A percentile compares a stretch with the other conserved stretches of the same genome.
Conservation (phyloP, 768 basidiomycete genomes). For the Xerocomellus dryophilus region DNA sequence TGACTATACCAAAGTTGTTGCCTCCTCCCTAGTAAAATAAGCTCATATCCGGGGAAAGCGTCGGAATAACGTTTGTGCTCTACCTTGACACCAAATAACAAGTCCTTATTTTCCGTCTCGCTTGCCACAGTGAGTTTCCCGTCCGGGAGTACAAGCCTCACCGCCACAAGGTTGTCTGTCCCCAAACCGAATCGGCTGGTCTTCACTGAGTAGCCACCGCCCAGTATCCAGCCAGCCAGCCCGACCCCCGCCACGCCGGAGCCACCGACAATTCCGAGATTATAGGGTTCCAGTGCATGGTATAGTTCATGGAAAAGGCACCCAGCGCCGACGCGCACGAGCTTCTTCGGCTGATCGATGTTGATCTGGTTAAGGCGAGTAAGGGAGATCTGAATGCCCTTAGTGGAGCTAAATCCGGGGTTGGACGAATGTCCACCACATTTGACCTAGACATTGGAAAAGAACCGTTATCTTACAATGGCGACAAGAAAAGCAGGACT, state of each 20-base stretch:
- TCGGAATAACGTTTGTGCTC: neutral
- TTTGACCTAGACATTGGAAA: slow-evolving; percentile 26
- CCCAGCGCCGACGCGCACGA: slow-evolving; percentile 28
- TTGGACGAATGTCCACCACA: slow-evolving; percentile 32
- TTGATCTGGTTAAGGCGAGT: slow-evolving; percentile 21
- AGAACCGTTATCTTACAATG: too few relatives aligned
- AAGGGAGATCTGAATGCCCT: slow-evolving; percentile 30
- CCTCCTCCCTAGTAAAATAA: slow-evolving; percentile 19
- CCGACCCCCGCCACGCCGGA: slow-evolving; percentile 27
- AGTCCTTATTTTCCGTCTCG: neutral
- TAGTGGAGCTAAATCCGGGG: slow-evolving; percentile 33
- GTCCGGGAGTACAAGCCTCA: slow-evolving; percentile 30
- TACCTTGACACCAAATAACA: slow-evolving; percentile 11
- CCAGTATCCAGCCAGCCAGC: slow-evolving; percentile 32
- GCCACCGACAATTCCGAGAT: slow-evolving; percentile 25
- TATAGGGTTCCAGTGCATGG: slow-evolving; percentile 4
- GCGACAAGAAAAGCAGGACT: neutral
- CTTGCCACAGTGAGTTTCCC: slow-evolving; percentile 17
- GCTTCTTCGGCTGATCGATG: neutral
- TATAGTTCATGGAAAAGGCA: slow-evolving; percentile 32
- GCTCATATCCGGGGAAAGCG: neutral
- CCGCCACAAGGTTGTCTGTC: slow-evolving; percentile 32
- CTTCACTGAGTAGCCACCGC: slow-evolving; percentile 36
- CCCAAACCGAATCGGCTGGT: slow-evolving; percentile 35
- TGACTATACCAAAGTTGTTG: slow-evolving; percentile 30